phyloP scores from a whole-genome alignment of 805 yeast genomes.

The Candida dendrica region DNA sequence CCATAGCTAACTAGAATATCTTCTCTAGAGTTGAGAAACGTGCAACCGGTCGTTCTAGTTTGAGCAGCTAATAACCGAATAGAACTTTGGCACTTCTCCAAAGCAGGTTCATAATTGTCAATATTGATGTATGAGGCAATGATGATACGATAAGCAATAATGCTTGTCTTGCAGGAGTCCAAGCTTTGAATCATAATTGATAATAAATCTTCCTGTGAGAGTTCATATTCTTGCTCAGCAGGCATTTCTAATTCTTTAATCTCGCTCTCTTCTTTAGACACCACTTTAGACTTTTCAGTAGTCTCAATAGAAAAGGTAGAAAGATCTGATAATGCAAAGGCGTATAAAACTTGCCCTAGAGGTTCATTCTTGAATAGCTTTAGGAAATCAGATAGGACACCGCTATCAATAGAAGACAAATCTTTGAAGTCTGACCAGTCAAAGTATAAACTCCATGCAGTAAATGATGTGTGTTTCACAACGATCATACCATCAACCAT shows the following conservation, averaged over 20 bases:
- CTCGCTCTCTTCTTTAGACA: slow-evolving; percentile 18
- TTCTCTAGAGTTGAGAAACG: slow-evolving; percentile 43
- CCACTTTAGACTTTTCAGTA: slow-evolving; percentile 12
- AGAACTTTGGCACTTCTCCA: slow-evolving; percentile 54
- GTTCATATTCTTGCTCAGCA: slow-evolving; percentile 17
- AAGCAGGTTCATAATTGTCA: slow-evolving; percentile 57
- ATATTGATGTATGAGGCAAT: slow-evolving; percentile 51
- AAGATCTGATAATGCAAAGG: slow-evolving; percentile 58
- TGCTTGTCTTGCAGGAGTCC: slow-evolving; percentile 34
- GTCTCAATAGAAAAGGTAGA: slow-evolving; percentile 42
- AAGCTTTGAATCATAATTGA: slow-evolving; percentile 46
- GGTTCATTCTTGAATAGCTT: slow-evolving; percentile 53
- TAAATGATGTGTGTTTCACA: slow-evolving; percentile 49
- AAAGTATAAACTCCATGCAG: slow-evolving; percentile 68
- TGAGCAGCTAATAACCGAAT: slow-evolving; percentile 45
- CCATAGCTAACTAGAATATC: slow-evolving; percentile 65
- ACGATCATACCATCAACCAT: slow-evolving; percentile 68
- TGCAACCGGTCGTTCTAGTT: slow-evolving; percentile 38
- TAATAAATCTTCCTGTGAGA: slow-evolving; percentile 44
- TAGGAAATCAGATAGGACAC: slow-evolving; percentile 43
- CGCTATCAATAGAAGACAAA: slow-evolving; percentile 41
- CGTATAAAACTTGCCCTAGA: slow-evolving; percentile 53
- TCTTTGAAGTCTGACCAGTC: slow-evolving; percentile 62
- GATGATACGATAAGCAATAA: slow-evolving; percentile 61
- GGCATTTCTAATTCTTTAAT: slow-evolving; percentile 15